Evolutionary conservation across 306 rosid genomes (phyloP), one percentile per base, ranked within the genome.

Genomic region (Sicyos baderoa): DNA sequence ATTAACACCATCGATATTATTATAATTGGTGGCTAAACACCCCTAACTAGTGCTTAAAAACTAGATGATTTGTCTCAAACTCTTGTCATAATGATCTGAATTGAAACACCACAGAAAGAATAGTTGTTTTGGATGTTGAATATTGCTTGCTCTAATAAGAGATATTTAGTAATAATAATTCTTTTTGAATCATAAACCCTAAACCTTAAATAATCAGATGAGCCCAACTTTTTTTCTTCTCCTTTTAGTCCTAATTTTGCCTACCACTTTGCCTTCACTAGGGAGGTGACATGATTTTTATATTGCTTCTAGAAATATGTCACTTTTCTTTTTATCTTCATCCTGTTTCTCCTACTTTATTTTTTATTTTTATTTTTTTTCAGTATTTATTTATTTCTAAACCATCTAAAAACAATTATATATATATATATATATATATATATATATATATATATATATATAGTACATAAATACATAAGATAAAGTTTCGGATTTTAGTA

Each of bases 201-300:
- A 29, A 29, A 29, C 35, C 35, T 3, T 29, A 29, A 2, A 29
- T 29, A 3, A 3, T 5, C 0, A 1, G 47, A 29, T 27, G 3
- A 15, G 9, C 45, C 66, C 29, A 59, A 16, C 66, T 27, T 57
- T 2, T 25, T 23, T 17, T 27, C 32, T 15, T 59, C 40, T 25
- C 63, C 15, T 32, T 59, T 16, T 59, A 29, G 22, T 59, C 65
- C 65, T 58, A 27, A 59, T 29, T 59, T 59, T 59, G 65, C 65
- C 65, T 59, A 59, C 65, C 65, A 59, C 63, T 25, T 12, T 25
- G 35, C 42, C 44, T 25, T 58, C 64, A 14, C 44, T 15, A 2
- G 4, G 17, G 3, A 22, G 44, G 19, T 2, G 11, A 58, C 44
- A 27, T 14, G 64, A 1, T 7, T 58, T 58, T 42, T 11, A 29